These are phyloP conservation scores for Pontederia crassipes DNA, from an alignment of 176 grass and related monocot species.

Conservation along the genomic window DNA sequence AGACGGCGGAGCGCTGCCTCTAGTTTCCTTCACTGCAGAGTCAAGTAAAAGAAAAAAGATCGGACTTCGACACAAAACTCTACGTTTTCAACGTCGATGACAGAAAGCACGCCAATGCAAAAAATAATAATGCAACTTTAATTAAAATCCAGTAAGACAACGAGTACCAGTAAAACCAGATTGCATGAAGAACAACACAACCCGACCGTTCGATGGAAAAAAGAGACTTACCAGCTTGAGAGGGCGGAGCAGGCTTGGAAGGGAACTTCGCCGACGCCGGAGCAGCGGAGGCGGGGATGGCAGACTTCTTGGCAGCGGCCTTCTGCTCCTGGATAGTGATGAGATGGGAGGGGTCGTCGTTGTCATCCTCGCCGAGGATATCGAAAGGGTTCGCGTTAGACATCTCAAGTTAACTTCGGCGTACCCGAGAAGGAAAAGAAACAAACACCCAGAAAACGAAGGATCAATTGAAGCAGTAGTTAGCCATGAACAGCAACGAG, in stretches of 20 bases:
- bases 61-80: background rate
- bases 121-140: background rate
- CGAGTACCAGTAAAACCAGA: background rate
- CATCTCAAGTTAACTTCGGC: background rate
- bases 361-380: constrained; percentile 6
- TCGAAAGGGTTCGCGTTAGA: constrained; percentile 7
- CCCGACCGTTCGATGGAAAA: background rate
- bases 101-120: background rate
- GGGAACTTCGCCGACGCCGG: constrained; percentile 3
- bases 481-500: background rate
- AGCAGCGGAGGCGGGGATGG: background rate
- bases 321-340: constrained; percentile 11
- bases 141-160: background rate
- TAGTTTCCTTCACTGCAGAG: constrained; percentile 4
- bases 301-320: constrained; percentile 4
- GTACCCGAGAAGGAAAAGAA: background rate
- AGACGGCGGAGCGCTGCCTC: background rate
- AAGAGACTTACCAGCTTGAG: constrained; percentile 2
- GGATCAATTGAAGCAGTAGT: background rate
- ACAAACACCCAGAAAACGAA: background rate
- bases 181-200: background rate
- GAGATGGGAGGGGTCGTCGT: constrained; percentile 15
- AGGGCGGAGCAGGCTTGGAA: constrained; percentile 4
- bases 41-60: background rate
- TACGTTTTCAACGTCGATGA: background rate